phyloP scores from a whole-genome alignment of 2,329 filamentous ascomycete genomes.

The Rhynchosporium agropyri region DNA sequence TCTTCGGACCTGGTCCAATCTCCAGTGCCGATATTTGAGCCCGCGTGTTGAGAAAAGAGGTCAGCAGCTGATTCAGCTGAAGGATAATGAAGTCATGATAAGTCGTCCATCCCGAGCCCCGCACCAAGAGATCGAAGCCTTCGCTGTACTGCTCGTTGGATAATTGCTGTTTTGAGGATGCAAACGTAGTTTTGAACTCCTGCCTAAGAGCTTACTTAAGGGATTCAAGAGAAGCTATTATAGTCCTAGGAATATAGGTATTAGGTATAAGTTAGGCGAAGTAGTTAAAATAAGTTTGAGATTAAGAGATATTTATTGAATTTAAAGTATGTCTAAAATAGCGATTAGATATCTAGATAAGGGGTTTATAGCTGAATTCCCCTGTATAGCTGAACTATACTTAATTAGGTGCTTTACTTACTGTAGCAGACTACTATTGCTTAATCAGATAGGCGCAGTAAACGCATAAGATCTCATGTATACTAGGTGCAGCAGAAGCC shows the following conservation, averaged over 20 bases:
- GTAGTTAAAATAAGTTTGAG: conserved; percentile 20
- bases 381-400: conserved; percentile 1
- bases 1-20: conserved; percentile 60
- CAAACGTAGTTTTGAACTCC: conserved; percentile 17
- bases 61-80: conserved; percentile 31
- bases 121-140: conserved; percentile 30
- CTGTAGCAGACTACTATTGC: conserved; percentile 1
- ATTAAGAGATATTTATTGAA: conserved; percentile 18
- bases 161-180: conserved; percentile 26
- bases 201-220: conserved; percentile 30
- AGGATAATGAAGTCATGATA: conserved; percentile 38
- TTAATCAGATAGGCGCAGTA: background rate
- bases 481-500: background rate
- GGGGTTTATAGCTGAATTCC: conserved; percentile 13
- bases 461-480: background rate
- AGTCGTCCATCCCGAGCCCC: conserved; percentile 30
- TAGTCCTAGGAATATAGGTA: conserved; percentile 19
- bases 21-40: conserved; percentile 56
- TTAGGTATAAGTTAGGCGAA: conserved; percentile 17
- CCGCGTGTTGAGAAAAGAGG: conserved; percentile 47
- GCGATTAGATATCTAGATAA: conserved; percentile 17
- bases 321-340: conserved; percentile 14
- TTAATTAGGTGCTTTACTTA: background rate
- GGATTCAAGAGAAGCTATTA: conserved; percentile 30
- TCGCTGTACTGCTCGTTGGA: conserved; percentile 31